A percentile compares a stretch with the other conserved stretches of the same genome.
These are phyloP conservation scores for Chlorella sp. DNA, from an alignment of 139 green algal species.

Conservation along the genomic window DNA sequence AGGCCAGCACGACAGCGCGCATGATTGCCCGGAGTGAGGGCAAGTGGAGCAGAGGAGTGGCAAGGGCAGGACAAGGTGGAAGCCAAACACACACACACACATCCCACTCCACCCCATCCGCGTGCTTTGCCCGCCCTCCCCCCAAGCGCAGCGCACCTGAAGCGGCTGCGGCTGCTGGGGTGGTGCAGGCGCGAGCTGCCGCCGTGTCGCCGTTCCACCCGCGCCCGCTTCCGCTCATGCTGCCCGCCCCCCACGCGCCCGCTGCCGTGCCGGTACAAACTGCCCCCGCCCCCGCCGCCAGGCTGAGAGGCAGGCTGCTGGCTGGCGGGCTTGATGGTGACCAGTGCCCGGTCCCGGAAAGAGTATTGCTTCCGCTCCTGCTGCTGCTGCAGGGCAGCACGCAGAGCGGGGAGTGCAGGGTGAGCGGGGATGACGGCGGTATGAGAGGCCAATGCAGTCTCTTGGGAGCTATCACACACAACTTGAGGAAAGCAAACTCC, in stretches of 20 bases:
- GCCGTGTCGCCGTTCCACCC: background rate
- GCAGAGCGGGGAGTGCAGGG: too few relatives aligned
- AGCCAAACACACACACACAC: background rate
- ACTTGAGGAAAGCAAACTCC: background rate
- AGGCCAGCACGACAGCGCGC: background rate
- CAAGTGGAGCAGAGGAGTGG: background rate
- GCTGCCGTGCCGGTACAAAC: background rate
- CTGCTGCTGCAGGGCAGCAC: background rate
- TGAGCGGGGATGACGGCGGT: too few relatives aligned
- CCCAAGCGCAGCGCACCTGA: background rate
- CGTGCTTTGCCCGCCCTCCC: too few relatives aligned
- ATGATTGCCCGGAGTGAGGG: background rate
- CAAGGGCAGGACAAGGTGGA: background rate
- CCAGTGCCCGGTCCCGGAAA: constrained; percentile 35
- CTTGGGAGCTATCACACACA: background rate
- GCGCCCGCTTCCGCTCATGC: constrained; percentile 2
- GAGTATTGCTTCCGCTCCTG: constrained; percentile 37
- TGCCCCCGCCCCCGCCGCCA: constrained; percentile 17
- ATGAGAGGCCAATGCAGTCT: background rate
- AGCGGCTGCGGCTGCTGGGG: constrained; percentile 12
- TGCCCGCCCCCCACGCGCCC: background rate
- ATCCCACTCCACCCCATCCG: background rate
- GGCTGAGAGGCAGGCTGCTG: constrained; percentile 10
- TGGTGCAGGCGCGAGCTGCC: constrained; percentile 35
- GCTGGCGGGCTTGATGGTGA: constrained; percentile 38